Conservation (phyloP, 2,329 filamentous ascomycete genomes). For the Sordariomycetes sp. region DNA sequence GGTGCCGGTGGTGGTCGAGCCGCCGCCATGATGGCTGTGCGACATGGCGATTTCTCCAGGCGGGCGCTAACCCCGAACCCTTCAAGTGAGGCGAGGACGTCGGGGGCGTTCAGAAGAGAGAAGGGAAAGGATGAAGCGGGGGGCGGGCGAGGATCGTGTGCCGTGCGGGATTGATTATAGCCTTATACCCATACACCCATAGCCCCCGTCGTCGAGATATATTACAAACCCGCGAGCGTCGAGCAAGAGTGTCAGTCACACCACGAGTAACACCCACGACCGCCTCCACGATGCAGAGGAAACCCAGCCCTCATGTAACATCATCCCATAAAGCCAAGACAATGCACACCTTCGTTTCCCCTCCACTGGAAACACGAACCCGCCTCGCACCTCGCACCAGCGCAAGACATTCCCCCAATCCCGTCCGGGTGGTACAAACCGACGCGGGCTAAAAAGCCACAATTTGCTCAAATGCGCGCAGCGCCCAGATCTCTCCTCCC, state of each 20-base stretch:
- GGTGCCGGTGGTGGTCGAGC: constrained; percentile 15
- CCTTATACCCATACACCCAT: neutral
- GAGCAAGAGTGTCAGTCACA: neutral
- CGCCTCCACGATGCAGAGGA: neutral
- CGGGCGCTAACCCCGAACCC: neutral
- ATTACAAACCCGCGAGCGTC: neutral
- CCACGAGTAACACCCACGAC: neutral
- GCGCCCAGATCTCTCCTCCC: neutral
- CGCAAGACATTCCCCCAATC: neutral
- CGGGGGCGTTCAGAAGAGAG: neutral
- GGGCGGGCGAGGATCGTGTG: neutral
- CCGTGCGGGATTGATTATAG: neutral
- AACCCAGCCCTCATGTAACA: no score
- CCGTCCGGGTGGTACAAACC: neutral
- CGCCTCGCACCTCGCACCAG: no score
- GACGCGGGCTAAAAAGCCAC: constrained; percentile 11
- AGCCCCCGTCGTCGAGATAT: neutral
- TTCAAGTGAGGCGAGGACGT: neutral
- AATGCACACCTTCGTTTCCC: no score
- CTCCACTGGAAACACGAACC: no score
- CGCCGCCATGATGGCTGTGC: constrained; percentile 7
- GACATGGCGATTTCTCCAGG: neutral
- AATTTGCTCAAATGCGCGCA: constrained; percentile 42
- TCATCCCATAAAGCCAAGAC: no score
- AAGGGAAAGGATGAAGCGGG: neutral